Conservation (phyloP, 176 grass and related monocot species). For the Ensete glaucum region DNA sequence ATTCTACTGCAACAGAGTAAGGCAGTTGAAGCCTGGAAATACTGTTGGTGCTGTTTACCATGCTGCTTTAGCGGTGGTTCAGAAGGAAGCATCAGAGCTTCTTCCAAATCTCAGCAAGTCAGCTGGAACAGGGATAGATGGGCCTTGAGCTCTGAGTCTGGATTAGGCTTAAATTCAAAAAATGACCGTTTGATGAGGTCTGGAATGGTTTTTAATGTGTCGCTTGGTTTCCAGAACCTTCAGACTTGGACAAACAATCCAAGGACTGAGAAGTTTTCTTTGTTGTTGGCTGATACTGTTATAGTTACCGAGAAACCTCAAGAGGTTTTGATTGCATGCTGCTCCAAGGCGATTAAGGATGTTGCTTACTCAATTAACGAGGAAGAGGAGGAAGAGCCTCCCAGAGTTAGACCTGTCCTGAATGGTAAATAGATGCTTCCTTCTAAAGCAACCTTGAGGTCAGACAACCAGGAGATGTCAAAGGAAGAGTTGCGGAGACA, state of each 20-base stretch:
- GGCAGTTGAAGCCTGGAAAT: constrained; percentile 61
- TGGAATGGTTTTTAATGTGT: constrained; percentile 86
- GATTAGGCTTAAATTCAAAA: constrained; percentile 63
- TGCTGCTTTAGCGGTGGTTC: constrained; percentile 47
- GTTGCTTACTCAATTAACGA: constrained; percentile 65
- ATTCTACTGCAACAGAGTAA: constrained; percentile 60
- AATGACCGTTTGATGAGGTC: constrained; percentile 46
- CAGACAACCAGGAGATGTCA: constrained; percentile 70
- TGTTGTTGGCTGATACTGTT: constrained; percentile 75
- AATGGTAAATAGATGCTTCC: constrained; percentile 19
- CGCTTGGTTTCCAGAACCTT: constrained; percentile 81
- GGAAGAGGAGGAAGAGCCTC: constrained; percentile 49
- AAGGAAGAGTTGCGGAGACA: constrained; percentile 81
- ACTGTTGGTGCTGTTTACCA: constrained; percentile 48
- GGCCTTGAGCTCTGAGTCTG: constrained; percentile 89
- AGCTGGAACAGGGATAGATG: constrained; percentile 74
- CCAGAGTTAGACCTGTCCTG: constrained; percentile 5
- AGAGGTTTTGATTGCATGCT: constrained; percentile 52
- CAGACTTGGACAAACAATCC: constrained; percentile 54
- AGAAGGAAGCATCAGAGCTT: constrained; percentile 68
- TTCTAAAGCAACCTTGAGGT: constrained; percentile 57
- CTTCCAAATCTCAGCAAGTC: constrained; percentile 61
- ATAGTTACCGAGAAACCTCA: constrained; percentile 40
- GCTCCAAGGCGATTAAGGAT: constrained; percentile 64
- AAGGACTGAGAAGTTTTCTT: constrained; percentile 69